Conservation (phyloP, 352 stramenopile species). For the Phytopythium litorale region DNA sequence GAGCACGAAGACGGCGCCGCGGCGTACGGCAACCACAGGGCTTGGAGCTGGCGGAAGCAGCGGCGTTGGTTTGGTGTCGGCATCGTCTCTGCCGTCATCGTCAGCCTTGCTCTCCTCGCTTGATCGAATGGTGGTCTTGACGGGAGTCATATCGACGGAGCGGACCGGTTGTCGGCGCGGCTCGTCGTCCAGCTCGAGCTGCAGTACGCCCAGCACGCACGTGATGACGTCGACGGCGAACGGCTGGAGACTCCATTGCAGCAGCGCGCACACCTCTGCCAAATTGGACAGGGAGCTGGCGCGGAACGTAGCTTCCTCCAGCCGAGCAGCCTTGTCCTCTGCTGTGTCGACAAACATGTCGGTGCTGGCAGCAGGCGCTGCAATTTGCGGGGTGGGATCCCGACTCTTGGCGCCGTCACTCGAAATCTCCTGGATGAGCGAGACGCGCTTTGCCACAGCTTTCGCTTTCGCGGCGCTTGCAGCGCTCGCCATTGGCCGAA, state of each 20-base stretch:
- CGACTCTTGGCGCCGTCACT: constrained; percentile 1
- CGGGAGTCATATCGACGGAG: not conserved
- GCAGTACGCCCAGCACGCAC: constrained; percentile 75
- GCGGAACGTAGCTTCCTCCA: constrained; percentile 59
- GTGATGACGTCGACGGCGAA: constrained; percentile 75
- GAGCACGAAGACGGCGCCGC: constrained; percentile 73
- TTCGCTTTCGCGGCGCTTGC: constrained; percentile 10
- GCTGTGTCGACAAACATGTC: constrained; percentile 7
- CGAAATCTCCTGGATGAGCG: constrained; percentile 57
- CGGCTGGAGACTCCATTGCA: constrained; percentile 69
- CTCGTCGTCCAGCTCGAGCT: constrained; percentile 53
- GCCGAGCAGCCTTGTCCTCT: constrained; percentile 15
- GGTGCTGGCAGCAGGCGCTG: not conserved
- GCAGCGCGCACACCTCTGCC: constrained; percentile 70
- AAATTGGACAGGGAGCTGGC: constrained; percentile 87
- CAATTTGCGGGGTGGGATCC: not conserved
- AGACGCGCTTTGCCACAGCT: constrained; percentile 24
- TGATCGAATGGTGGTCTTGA: not conserved
- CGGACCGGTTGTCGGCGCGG: constrained; percentile 1
- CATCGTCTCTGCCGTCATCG: not conserved
- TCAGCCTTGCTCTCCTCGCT: not conserved
- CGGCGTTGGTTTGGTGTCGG: not conserved
- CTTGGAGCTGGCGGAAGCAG: constrained; percentile 9
- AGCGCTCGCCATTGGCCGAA: constrained; percentile 32
- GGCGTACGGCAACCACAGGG: constrained; percentile 55